Percentiles rank a stretch among this genome's conserved stretches.
phyloP scores from a whole-genome alignment of 225 moss, liverwort and hornwort genomes.

The Physcomitrium patens region DNA sequence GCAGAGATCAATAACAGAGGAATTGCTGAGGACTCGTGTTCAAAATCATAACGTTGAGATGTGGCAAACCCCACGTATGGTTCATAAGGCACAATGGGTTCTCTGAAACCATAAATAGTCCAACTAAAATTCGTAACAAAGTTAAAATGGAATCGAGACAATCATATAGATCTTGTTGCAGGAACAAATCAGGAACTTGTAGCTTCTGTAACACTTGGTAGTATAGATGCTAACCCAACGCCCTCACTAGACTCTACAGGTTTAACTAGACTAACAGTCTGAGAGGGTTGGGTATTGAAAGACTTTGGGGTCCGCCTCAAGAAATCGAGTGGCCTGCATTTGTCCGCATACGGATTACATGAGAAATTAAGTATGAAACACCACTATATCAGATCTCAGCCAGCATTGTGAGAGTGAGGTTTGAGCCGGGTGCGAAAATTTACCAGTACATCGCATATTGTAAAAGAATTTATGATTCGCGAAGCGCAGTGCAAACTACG shows the following conservation, averaged over 20 bases:
- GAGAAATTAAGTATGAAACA: neutral
- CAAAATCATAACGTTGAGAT: no score
- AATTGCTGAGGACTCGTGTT: no score
- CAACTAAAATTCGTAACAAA: neutral
- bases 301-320: conserved; percentile 41
- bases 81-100: no score
- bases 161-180: neutral
- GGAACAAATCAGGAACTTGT: conserved; percentile 29
- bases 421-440: no score
- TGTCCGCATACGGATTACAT: conserved; percentile 13
- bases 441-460: no score
- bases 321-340: conserved; percentile 58
- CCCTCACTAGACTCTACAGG: conserved; percentile 31
- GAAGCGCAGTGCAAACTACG: no score
- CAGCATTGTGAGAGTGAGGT: no score
- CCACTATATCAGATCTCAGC: no score
- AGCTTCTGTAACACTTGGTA: conserved; percentile 25
- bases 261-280: conserved; percentile 36
- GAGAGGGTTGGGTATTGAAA: conserved; percentile 20
- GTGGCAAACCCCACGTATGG: no score
- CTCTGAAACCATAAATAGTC: neutral
- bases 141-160: neutral
- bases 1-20: no score
- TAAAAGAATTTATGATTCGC: no score
- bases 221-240: conserved; percentile 54